Percentiles rank a stretch among this genome's conserved stretches.
Conservation (phyloP, 345 rosid genomes). For the Hypericum perforatum region DNA sequence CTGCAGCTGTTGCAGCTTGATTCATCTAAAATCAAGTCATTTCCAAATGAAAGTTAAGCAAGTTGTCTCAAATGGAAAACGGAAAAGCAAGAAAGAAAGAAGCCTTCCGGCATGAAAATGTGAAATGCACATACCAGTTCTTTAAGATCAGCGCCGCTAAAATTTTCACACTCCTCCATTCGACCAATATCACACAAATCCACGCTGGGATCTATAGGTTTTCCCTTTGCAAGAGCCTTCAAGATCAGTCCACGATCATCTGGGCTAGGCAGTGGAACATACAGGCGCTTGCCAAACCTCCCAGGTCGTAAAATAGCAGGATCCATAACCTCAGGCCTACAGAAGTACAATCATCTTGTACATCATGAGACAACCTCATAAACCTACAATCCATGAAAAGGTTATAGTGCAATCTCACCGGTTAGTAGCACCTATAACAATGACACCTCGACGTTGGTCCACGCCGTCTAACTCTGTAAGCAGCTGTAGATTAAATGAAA, state of each 20-base stretch:
- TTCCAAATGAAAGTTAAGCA: too few relatives aligned
- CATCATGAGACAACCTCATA: conserved; percentile 2
- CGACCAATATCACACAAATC: conserved; percentile 58
- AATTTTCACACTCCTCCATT: conserved; percentile 55
- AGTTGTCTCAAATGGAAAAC: too few relatives aligned
- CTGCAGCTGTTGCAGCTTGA: too few relatives aligned
- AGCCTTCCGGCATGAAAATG: too few relatives aligned
- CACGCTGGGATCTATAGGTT: conserved; percentile 60
- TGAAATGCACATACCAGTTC: conserved; percentile 43
- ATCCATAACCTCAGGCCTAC: conserved; percentile 80
- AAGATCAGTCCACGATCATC: conserved; percentile 75
- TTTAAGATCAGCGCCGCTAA: conserved; percentile 92
- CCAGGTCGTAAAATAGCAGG: conserved; percentile 84
- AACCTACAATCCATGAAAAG: not conserved
- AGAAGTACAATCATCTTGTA: conserved; percentile 9
- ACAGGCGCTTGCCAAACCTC: conserved; percentile 79
- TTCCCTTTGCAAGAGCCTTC: conserved; percentile 61
- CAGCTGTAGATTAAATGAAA: conserved; percentile 8
- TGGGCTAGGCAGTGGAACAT: conserved; percentile 69
- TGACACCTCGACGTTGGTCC: conserved; percentile 39
- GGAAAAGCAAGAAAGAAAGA: too few relatives aligned
- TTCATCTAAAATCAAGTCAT: too few relatives aligned
- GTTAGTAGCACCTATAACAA: conserved; percentile 89
- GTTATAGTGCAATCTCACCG: conserved; percentile 23
- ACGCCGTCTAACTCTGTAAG: conserved; percentile 6